These are phyloP conservation scores for Blastomyces percursus DNA, from an alignment of 2,329 filamentous ascomycete species.

Conservation along the genomic window DNA sequence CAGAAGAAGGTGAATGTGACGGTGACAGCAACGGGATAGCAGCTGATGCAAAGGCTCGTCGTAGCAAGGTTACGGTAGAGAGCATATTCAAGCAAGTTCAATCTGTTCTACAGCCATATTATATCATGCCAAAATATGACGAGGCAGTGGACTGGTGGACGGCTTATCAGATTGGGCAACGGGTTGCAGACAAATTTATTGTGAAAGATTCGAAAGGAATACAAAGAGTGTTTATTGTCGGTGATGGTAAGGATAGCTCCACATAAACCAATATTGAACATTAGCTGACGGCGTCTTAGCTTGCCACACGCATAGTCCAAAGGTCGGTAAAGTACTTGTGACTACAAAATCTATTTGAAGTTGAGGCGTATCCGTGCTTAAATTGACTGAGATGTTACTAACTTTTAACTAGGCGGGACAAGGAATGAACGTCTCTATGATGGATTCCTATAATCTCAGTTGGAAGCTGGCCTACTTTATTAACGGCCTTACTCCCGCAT, in stretches of 20 bases:
- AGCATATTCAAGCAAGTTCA: constrained; percentile 56
- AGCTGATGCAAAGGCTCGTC: constrained; percentile 19
- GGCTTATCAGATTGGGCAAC: constrained; percentile 66
- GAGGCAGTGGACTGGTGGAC: constrained; percentile 63
- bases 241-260: constrained; percentile 40
- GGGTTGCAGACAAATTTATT: constrained; percentile 37
- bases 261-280: background rate
- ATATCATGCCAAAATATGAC: constrained; percentile 46
- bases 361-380: background rate
- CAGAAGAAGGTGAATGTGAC: constrained; percentile 43
- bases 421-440: constrained; percentile 6
- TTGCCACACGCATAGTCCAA: constrained; percentile 6
- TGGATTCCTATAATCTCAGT: constrained; percentile 26
- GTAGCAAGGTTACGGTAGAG: constrained; percentile 44
- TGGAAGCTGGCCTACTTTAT: constrained; percentile 32
- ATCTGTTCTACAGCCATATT: constrained; percentile 56
- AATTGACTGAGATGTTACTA: background rate
- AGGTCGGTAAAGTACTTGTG: background rate
- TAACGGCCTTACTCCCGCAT: constrained; percentile 25
- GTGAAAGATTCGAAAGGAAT: constrained; percentile 57
- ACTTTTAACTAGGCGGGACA: constrained; percentile 2
- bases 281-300: background rate
- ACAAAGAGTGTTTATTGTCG: constrained; percentile 60
- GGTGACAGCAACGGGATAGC: constrained; percentile 51
- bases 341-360: background rate